Evolutionary conservation across 805 yeast genomes (phyloP).

Genomic region (Kluyveromyces siamensis): DNA sequence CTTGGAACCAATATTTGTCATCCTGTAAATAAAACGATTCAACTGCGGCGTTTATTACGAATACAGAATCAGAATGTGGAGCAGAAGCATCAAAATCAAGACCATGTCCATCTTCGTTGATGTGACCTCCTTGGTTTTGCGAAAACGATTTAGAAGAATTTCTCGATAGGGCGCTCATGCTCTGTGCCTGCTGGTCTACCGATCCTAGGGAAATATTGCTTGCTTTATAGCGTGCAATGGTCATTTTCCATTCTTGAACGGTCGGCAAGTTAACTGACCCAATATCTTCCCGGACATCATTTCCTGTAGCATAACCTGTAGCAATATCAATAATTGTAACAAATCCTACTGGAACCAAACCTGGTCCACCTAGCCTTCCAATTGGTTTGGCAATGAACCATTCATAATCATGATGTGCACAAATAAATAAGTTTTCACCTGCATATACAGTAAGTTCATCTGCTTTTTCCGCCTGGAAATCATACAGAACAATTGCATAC

Average conservation of each 20-base stretch:
- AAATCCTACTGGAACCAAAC: slow-evolving; percentile 85
- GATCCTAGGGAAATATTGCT: slow-evolving; percentile 68
- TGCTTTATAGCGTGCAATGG: slow-evolving; percentile 88
- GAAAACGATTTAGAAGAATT: slow-evolving; percentile 5
- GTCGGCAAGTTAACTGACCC: slow-evolving; percentile 68
- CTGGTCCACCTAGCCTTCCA: slow-evolving; percentile 93
- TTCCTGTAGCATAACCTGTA: slow-evolving; percentile 48
- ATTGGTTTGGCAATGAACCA: slow-evolving; percentile 98
- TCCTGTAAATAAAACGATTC: slow-evolving; percentile 73
- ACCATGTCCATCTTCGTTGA: background rate
- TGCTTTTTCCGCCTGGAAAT: slow-evolving; percentile 63
- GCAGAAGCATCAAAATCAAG: slow-evolving; percentile 2
- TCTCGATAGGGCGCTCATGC: slow-evolving; percentile 9
- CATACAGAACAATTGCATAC: slow-evolving; percentile 80
- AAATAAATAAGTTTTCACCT: slow-evolving; percentile 84
- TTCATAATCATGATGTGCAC: slow-evolving; percentile 93
- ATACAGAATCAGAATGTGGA: slow-evolving; percentile 6
- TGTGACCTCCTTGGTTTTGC: slow-evolving; percentile 10
- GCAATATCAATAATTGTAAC: slow-evolving; percentile 77
- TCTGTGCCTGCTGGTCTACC: slow-evolving; percentile 32
- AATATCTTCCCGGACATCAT: slow-evolving; percentile 50
- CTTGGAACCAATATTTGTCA: slow-evolving; percentile 83
- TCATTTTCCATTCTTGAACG: slow-evolving; percentile 91
- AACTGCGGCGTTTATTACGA: slow-evolving; percentile 47
- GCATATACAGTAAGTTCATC: slow-evolving; percentile 81